Percentiles rank a stretch among this genome's conserved stretches.
Conservation (phyloP, 2,329 filamentous ascomycete species). For the Aureobasidium musti region DNA sequence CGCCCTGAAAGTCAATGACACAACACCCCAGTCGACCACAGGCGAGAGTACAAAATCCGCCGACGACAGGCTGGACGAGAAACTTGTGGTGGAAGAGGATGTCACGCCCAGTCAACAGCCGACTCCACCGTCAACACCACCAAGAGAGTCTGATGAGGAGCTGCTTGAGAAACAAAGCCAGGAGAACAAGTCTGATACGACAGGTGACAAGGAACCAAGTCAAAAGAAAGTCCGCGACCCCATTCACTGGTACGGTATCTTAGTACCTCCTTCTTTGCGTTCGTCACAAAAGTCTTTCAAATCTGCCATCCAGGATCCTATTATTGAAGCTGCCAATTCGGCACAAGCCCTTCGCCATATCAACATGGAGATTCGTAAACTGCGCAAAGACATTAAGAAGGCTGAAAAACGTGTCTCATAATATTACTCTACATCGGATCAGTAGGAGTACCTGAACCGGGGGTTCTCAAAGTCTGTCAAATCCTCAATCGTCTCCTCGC, state of each 20-base stretch:
- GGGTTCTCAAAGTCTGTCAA: slow-evolving; percentile 46
- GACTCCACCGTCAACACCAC: slow-evolving; percentile 16
- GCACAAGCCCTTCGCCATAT: slow-evolving; percentile 62
- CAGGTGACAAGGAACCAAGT: slow-evolving; percentile 1
- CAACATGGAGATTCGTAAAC: slow-evolving; percentile 67
- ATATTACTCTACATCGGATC: slow-evolving; percentile 23
- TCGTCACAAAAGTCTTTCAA: slow-evolving; percentile 63
- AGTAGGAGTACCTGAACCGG: slow-evolving; percentile 37
- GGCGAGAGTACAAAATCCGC: neutral
- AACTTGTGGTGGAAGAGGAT: slow-evolving; percentile 2
- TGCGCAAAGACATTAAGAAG: slow-evolving; percentile 52
- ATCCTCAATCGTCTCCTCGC: slow-evolving; percentile 41
- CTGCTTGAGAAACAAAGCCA: neutral
- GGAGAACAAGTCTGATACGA: neutral
- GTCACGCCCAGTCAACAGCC: neutral
- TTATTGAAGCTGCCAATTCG: slow-evolving; percentile 61
- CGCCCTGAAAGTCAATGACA: neutral
- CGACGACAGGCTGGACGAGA: neutral
- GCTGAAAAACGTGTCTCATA: slow-evolving; percentile 33
- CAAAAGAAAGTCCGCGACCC: slow-evolving; percentile 52
- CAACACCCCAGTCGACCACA: slow-evolving; percentile 3
- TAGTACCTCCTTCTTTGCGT: slow-evolving; percentile 53
- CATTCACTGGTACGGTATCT: slow-evolving; percentile 57
- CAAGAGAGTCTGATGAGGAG: neutral
- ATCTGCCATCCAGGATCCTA: slow-evolving; percentile 57